These are phyloP conservation scores for Colletotrichum ledebouriae DNA, from an alignment of 2,329 filamentous ascomycete species.

Conservation along the genomic window DNA sequence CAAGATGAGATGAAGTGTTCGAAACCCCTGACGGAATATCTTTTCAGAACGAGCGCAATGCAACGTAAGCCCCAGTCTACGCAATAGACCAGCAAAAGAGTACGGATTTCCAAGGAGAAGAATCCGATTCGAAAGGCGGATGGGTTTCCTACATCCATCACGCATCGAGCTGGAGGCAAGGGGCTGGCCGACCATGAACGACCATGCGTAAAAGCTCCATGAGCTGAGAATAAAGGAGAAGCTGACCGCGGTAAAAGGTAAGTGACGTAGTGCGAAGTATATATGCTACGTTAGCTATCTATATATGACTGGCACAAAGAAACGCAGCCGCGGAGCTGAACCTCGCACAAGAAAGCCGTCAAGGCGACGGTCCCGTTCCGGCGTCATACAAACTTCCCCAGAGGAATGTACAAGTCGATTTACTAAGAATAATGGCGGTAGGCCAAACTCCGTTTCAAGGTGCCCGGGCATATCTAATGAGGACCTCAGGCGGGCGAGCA, in stretches of 20 bases:
- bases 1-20: slow-evolving; percentile 31
- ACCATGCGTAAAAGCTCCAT: background rate
- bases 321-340: background rate
- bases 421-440: no score
- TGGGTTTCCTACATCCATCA: no score
- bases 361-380: background rate
- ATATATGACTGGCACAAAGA: slow-evolving; percentile 11
- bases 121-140: no score
- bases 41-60: slow-evolving; percentile 8
- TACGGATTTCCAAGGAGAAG: no score
- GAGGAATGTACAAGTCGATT: no score
- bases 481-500: background rate
- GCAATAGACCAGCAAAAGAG: no score
- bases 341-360: slow-evolving; percentile 1
- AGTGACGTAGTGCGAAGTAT: no score
- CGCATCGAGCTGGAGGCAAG: background rate
- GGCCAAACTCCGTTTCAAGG: no score
- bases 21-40: slow-evolving; percentile 23
- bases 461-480: no score
- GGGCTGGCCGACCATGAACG: background rate
- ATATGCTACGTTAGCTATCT: no score
- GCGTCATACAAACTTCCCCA: background rate
- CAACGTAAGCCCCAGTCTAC: no score
- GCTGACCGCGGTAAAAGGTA: background rate
- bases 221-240: slow-evolving; percentile 2